These are phyloP conservation scores for Ophiostoma sp. DNA, from an alignment of 2,329 filamentous ascomycete genomes.

Conservation along the genomic window DNA sequence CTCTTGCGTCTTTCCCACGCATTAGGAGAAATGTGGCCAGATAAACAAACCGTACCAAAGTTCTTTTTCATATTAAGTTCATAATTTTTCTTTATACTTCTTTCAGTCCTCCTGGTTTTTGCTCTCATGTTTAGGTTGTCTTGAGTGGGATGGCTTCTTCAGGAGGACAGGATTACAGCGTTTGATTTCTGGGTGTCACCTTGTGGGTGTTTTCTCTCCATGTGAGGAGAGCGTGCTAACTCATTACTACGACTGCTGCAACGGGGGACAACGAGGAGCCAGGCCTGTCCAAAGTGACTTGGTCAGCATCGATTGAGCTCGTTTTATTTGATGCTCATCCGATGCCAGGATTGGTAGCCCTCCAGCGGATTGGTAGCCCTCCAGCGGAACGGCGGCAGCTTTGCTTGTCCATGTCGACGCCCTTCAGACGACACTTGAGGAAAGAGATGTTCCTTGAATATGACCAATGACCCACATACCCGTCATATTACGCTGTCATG, in stretches of 20 bases:
- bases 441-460: background rate
- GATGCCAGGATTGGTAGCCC: background rate
- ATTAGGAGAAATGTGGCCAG: background rate
- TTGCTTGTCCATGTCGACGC: background rate
- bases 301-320: background rate
- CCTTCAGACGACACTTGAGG: background rate
- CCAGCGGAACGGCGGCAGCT: background rate
- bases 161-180: background rate
- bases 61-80: background rate
- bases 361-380: background rate
- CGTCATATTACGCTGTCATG: background rate
- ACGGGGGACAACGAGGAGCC: background rate
- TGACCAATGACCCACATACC: background rate
- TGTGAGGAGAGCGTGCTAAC: background rate
- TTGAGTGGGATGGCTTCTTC: background rate
- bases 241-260: background rate
- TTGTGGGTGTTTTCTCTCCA: background rate
- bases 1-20: conserved; percentile 1
- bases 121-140: background rate
- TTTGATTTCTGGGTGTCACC: background rate
- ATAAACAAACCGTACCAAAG: conserved; percentile 12
- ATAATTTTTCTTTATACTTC: background rate
- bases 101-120: background rate
- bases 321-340: background rate
- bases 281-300: background rate